Percentiles rank a stretch among this genome's conserved stretches.
Evolutionary conservation across 1,139 yeast species (phyloP).

Genomic region (Debaryomyces coudertii): DNA sequence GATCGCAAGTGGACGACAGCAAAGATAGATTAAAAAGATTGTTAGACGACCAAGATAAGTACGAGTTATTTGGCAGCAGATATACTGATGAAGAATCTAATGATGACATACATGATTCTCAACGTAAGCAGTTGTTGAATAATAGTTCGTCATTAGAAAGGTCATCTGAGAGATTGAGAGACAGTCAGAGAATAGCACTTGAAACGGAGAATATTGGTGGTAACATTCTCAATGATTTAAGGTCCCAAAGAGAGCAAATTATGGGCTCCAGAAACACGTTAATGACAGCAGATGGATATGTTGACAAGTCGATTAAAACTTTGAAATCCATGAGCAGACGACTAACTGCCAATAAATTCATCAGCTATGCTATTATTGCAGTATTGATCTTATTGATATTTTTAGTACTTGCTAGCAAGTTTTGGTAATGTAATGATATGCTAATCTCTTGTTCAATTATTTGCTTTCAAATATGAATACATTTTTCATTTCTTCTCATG

Average conservation of each 20-base stretch:
- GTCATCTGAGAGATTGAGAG: conserved; percentile 79
- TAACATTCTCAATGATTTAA: conserved; percentile 80
- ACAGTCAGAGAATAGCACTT: conserved; percentile 85
- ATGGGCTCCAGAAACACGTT: conserved; percentile 81
- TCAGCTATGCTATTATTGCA: conserved; percentile 93
- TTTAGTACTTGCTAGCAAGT: conserved; percentile 84
- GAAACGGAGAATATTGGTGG: conserved; percentile 95
- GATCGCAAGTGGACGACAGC: conserved; percentile 59
- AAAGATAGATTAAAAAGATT: conserved; percentile 55
- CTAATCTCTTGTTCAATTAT: neutral
- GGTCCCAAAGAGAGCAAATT: conserved; percentile 94
- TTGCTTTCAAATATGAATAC: neutral
- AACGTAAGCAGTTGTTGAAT: conserved; percentile 77
- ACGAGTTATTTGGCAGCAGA: conserved; percentile 67
- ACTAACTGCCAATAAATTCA: conserved; percentile 90
- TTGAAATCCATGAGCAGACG: conserved; percentile 91
- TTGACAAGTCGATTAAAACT: conserved; percentile 86
- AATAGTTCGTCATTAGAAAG: conserved; percentile 84
- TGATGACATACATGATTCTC: conserved; percentile 57
- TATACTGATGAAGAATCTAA: conserved; percentile 35
- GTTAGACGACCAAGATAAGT: conserved; percentile 65
- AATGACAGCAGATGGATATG: conserved; percentile 89
- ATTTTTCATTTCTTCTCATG: neutral
- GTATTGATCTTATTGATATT: conserved; percentile 82
- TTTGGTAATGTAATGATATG: conserved; percentile 47